Percentiles rank a stretch among this genome's conserved stretches.
Conservation (phyloP, 306 rosid species). For the Gynostemma pentaphyllum region DNA sequence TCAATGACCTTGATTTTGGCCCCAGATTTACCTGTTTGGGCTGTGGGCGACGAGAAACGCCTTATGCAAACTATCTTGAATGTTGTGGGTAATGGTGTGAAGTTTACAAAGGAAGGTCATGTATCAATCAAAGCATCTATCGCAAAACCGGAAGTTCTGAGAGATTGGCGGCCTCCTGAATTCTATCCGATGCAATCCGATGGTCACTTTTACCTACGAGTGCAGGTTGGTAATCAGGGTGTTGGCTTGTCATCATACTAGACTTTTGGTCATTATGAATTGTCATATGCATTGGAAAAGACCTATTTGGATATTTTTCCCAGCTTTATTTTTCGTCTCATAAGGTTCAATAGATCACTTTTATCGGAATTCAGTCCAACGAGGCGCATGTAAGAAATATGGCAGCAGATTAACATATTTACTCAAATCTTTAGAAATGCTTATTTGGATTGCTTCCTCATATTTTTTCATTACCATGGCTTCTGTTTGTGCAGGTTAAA, state of each 20-base stretch:
- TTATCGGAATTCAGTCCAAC: background rate
- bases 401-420: background rate
- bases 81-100: slow-evolving; percentile 76
- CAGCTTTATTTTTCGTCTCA: background rate
- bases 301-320: no score
- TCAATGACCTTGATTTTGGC: slow-evolving; percentile 53
- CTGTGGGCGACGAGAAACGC: slow-evolving; percentile 71
- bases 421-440: background rate
- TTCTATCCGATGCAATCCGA: slow-evolving; percentile 55
- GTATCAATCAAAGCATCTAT: slow-evolving; percentile 65
- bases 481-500: slow-evolving; percentile 48
- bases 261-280: no score
- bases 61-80: slow-evolving; percentile 69
- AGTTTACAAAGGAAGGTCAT: slow-evolving; percentile 77
- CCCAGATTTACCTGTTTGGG: slow-evolving; percentile 66
- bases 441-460: background rate
- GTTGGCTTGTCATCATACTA: background rate
- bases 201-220: slow-evolving; percentile 53
- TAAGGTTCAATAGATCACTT: background rate
- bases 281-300: no score
- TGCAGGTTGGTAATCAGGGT: slow-evolving; percentile 42
- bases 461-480: background rate
- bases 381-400: background rate
- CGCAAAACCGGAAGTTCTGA: slow-evolving; percentile 59
- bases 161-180: slow-evolving; percentile 70